Evolutionary conservation across 495 filamentous ascomycete species (phyloP), one percentile per base, ranked within the genome.

Genomic region (Parmelia sp.): DNA sequence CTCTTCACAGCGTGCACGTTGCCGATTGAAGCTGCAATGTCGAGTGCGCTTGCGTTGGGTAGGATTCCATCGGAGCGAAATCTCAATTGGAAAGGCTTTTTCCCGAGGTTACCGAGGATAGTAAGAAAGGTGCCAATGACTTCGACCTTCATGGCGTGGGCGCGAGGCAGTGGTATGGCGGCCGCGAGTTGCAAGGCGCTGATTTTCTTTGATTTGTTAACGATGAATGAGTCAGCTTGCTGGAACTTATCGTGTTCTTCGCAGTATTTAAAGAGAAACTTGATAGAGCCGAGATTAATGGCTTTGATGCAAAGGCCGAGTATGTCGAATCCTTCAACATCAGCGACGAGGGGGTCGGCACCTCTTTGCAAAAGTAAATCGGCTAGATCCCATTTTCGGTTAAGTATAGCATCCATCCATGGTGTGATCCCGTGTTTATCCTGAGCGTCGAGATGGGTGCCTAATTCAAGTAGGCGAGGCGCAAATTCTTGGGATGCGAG

Each of bases 401-500:
- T 63, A 1, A 72, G 69, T n/a, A 72, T 53, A 21, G 70, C 70
- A 35, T 72, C 70, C 68, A 72, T 70, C 56, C 56, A 70, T 23
- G 69, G 68, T 4, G 68, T 70, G 19, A 61, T 47, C 21, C 68
- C 68, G 23, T 57, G 31, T 11, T 56, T 27, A 36, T 70, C 66
- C 17, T 31, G 57, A 35, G 58, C n/a, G 35, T 70, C 63, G 31
- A 70, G 21, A 21, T 19, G 21, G 14, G 36, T 57, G 15, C 69
- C 69, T 36, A 69, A 51, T 7, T 45, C 45, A 11, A 71, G 56
- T n/a, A 72, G 60, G 21, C 60, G 69, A 10, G 62, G 60, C 14
- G 68, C 70, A 60, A 69, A 72, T 7, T 37, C 51, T 15, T 39
- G 47, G 12, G 60, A 56, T 12, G 68, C 61, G 27, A 64, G 31